phyloP scores from a whole-genome alignment of 768 basidiomycete species.

The Termitomyces sp. region DNA sequence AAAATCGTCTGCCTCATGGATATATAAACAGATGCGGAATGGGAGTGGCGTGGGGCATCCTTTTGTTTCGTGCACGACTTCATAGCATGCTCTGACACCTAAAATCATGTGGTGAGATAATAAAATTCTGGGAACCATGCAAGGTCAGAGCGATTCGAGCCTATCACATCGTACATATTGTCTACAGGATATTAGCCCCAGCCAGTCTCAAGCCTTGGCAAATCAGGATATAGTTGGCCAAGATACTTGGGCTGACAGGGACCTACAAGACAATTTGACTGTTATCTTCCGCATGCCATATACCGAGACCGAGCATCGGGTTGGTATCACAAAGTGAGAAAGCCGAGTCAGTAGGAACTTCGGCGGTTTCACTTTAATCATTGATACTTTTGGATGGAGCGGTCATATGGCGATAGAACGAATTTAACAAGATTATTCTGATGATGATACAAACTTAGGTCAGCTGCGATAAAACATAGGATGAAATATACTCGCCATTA shows the following conservation, averaged over 20 bases:
- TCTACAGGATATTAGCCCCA: no score
- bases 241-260: not conserved
- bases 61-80: no score
- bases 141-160: not conserved
- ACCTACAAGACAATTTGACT: not conserved
- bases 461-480: not conserved
- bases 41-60: not conserved
- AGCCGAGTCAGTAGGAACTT: not conserved
- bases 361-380: not conserved
- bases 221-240: not conserved
- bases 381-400: no score
- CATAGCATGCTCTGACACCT: not conserved
- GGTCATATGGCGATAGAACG: not conserved
- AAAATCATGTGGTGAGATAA: not conserved
- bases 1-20: not conserved
- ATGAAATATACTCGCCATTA: not conserved
- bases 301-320: not conserved
- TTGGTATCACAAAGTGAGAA: not conserved
- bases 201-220: not conserved
- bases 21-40: not conserved
- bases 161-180: not conserved
- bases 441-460: not conserved
- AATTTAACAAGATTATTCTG: not conserved
- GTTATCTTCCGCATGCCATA: not conserved
- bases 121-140: not conserved